Evolutionary conservation across 345 rosid species (phyloP).

Genomic region (Lagerstroemia speciosa): DNA sequence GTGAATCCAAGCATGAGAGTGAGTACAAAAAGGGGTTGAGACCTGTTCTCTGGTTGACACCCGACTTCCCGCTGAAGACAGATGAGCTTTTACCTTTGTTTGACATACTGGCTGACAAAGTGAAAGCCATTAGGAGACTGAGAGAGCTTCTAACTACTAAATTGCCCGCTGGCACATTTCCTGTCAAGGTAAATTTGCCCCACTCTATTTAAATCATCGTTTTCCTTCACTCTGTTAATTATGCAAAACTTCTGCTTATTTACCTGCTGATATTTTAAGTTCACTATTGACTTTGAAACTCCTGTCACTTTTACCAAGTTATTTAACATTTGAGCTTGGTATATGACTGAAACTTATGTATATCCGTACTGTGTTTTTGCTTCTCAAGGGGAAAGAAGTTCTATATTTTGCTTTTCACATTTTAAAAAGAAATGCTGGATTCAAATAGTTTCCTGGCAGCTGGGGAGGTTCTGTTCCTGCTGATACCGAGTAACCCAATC

Average conservation of each 20-base stretch:
- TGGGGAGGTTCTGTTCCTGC: too few relatives aligned
- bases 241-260: neutral
- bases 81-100: conserved; percentile 92
- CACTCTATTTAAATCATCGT: neutral
- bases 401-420: too few relatives aligned
- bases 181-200: conserved; percentile 80
- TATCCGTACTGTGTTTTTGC: neutral
- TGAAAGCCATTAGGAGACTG: conserved; percentile 90
- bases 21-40: conserved; percentile 93
- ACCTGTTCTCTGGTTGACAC: conserved; percentile 93
- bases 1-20: conserved; percentile 65
- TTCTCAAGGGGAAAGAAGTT: neutral
- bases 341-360: neutral
- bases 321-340: neutral
- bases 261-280: neutral
- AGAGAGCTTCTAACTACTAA: conserved; percentile 98
- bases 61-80: conserved; percentile 82
- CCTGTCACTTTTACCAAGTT: neutral
- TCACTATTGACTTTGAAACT: neutral
- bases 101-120: conserved; percentile 95
- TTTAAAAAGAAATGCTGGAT: too few relatives aligned
- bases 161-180: conserved; percentile 88
- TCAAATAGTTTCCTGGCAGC: too few relatives aligned
- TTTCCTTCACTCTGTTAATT: neutral
- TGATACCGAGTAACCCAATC: too few relatives aligned